Percentiles rank a stretch among this genome's conserved stretches.
Evolutionary conservation across 257 asterid genomes (phyloP).

Genomic region (Craterostigma plantagineum): DNA sequence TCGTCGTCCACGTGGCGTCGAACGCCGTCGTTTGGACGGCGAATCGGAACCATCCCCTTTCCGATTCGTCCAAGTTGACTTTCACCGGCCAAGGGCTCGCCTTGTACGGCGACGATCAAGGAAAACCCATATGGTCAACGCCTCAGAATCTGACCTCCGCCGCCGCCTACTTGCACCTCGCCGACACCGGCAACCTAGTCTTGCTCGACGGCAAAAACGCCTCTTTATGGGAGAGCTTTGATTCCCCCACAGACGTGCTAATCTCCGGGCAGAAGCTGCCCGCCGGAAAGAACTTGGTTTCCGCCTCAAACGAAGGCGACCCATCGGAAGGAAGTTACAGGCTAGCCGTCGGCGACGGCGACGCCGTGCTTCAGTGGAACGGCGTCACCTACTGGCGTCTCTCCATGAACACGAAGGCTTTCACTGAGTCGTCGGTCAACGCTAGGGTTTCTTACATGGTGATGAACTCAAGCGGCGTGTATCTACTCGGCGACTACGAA

Average conservation of each 20-base stretch:
- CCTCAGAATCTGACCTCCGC: constrained; percentile 10
- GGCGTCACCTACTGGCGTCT: constrained; percentile 38
- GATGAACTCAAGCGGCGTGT: constrained; percentile 36
- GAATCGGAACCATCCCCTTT: constrained; percentile 21
- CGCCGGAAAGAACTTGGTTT: constrained; percentile 21
- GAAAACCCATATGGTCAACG: constrained; percentile 39
- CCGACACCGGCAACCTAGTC: constrained; percentile 49
- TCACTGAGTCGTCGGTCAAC: constrained; percentile 10
- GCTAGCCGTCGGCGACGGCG: constrained; percentile 19
- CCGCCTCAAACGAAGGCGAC: constrained; percentile 18
- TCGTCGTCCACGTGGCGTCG: constrained; percentile 16
- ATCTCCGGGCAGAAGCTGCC: constrained; percentile 35
- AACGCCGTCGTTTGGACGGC: constrained; percentile 22
- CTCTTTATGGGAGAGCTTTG: constrained; percentile 44
- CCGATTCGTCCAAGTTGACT: constrained; percentile 19
- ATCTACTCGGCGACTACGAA: constrained; percentile 18
- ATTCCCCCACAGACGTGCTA: constrained; percentile 39
- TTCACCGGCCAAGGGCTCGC: constrained; percentile 16
- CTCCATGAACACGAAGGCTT: constrained; percentile 28
- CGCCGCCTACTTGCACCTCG: constrained; percentile 24
- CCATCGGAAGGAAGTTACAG: constrained; percentile 31
- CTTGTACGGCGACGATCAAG: constrained; percentile 15
- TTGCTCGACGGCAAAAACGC: constrained; percentile 20
- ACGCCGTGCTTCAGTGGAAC: constrained; percentile 49
- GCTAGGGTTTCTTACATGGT: constrained; percentile 26